Conservation (phyloP, 306 rosid genomes). For the Trifolium subterraneum region DNA sequence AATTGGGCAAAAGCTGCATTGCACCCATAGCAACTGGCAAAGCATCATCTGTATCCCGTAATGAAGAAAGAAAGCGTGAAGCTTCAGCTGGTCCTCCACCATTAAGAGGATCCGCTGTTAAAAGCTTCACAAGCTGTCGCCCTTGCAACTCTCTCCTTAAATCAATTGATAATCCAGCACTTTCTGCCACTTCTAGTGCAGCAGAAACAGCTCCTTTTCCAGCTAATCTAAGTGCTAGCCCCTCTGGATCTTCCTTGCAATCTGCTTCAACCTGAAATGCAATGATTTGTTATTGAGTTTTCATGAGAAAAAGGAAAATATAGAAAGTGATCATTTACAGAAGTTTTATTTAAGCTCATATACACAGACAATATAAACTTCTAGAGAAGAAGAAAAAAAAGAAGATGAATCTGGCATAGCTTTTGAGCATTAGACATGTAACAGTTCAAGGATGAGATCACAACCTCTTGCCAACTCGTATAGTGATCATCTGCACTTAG, state of each 20-base stretch:
- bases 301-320: slow-evolving; percentile 2
- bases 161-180: slow-evolving; percentile 88
- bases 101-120: slow-evolving; percentile 95
- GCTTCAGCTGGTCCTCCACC: slow-evolving; percentile 99
- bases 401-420: slow-evolving; percentile 17
- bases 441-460: slow-evolving; percentile 35
- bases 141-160: slow-evolving; percentile 96
- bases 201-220: slow-evolving; percentile 99
- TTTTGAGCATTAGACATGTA: slow-evolving; percentile 18
- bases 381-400: slow-evolving; percentile 27
- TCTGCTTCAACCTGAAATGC: slow-evolving; percentile 88
- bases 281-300: slow-evolving; percentile 28
- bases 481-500: slow-evolving; percentile 86
- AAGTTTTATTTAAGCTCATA: slow-evolving; percentile 23
- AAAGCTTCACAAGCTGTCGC: slow-evolving; percentile 97
- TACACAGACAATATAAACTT: slow-evolving; percentile 35
- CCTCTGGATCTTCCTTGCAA: slow-evolving; percentile 98
- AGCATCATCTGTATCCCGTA: slow-evolving; percentile 93
- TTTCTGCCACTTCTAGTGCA: slow-evolving; percentile 97
- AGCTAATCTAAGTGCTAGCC: slow-evolving; percentile 93
- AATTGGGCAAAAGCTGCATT: slow-evolving; percentile 94
- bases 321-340: slow-evolving; percentile 27
- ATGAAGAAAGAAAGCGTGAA: slow-evolving; percentile 95
- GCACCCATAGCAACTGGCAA: slow-evolving; percentile 99
- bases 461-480: slow-evolving; percentile 98